Evolutionary conservation across 306 rosid genomes (phyloP), one percentile per base, ranked within the genome.

Genomic region (Castanea sativa): DNA sequence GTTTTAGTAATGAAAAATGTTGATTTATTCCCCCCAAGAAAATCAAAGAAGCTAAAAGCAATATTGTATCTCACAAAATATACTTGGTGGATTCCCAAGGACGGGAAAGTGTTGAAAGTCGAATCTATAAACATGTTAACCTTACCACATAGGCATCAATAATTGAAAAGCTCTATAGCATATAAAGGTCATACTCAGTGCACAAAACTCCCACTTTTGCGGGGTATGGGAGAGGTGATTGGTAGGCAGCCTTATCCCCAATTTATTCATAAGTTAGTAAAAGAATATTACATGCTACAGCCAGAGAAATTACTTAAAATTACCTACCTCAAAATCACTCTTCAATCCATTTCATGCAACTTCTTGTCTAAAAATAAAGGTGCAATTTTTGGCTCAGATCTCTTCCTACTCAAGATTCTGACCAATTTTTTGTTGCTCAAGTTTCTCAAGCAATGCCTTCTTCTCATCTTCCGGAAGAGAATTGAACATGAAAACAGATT

Each of bases 401-500:
- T 16, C 49, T 65, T 11, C 53, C 72, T 83, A 85, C 64, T 81
- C 35, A 14, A 69, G 63, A 67, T 59, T 43, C 72, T 79, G 38
- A 68, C 71, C 63, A 3, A 57, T 12, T 73, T 88, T 81, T 61
- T 82, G 87, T 77, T 84, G 93, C 79, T 92, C 92, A 45, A 95
- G 85, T 86, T 90, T 91, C 81, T 85, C 83, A 60, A 90, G 73
- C 89, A 95, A 84, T 45, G 86, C 85, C 80, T 74, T 77, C 89
- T 85, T 92, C 74, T 95, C 91, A 27, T 89, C 86, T 53, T 88
- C 97, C 1, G 72, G 73, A 56, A 95, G 90, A 69, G 97, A 82
- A 67, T 90, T 86, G 88, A 94, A 94, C 77, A 80, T 81, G 90
- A 92, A 94, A 64, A 94, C 97, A 13, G 97, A 92, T 83, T 92